Base-by-base conservation (phyloP, 2,329 filamentous ascomycete genomes). In the Clarireedia sp. region DNA sequence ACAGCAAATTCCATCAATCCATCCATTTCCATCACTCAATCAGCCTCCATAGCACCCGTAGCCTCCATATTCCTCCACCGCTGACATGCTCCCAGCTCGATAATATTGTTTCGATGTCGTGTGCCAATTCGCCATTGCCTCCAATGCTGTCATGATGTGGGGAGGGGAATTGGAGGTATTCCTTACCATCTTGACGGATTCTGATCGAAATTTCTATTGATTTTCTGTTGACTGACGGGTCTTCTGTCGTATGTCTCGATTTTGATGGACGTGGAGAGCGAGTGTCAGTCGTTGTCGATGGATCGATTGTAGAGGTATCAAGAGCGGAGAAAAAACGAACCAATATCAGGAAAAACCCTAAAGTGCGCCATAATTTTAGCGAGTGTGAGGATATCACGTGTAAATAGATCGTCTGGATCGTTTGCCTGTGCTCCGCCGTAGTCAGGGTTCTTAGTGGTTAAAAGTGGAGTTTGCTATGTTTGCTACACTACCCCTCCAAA, bases 141-240 rank as follows among this genome's bases (percentile, higher is more conserved):
- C 54, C 38, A 41, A 41, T 43, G 19, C 26, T 37, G 37, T 23
- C 53, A 6, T 36, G 29, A 33, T 33, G 10, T 33, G 29, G 29
- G 29, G 29, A 46, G 50, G 43, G 44, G 48, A 56, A 49, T 36
- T 21, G 40, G 36, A 49, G 59, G 57, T n/a, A 59, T 54, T 66
- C 60, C 82, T 83, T 80, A 86, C 83, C 83, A 86, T 86, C 73
- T 84, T 86, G 82, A 77, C 77, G 79, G 74, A 78, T 77, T 77
- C 70, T 71, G 68, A 69, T 62, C 59, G 63, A 64, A 52, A 68
- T 63, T 67, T 66, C 61, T 69, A 70, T 70, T 58, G 45, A 29
- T 54, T 62, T 61, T 57, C 41, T 46, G 38, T 47, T 62, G 63
- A 68, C 66, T 67, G 67, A 67, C 65, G 63, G 64, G 65, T 68